Conservation (phyloP, 2,329 filamentous ascomycete genomes). For the Paracoccidioides brasiliensis region DNA sequence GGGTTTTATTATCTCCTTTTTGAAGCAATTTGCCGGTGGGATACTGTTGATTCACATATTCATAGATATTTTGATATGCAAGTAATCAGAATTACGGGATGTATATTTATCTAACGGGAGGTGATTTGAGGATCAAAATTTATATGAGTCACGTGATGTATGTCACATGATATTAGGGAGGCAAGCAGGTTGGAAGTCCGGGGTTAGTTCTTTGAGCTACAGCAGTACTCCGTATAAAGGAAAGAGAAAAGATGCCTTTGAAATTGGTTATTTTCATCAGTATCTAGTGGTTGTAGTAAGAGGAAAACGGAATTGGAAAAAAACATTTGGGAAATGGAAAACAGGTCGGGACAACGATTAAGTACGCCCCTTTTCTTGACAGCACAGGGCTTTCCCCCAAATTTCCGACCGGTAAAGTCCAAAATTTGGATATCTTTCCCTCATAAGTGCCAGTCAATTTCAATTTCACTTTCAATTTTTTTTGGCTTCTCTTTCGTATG, state of each 20-base stretch:
- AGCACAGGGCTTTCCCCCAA: conserved; percentile 98
- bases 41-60: too few relatives aligned
- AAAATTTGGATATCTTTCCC: conserved; percentile 85
- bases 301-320: background rate
- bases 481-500: background rate
- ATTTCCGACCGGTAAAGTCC: conserved; percentile 23
- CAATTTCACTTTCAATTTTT: conserved; percentile 29
- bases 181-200: too few relatives aligned
- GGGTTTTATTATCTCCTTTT: background rate
- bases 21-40: background rate
- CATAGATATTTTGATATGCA: background rate
- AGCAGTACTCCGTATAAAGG: too few relatives aligned
- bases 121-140: too few relatives aligned
- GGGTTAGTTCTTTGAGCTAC: too few relatives aligned
- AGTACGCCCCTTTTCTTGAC: conserved; percentile 64
- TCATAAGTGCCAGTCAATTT: conserved; percentile 74
- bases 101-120: too few relatives aligned
- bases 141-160: too few relatives aligned
- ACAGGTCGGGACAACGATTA: conserved; percentile 55
- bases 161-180: too few relatives aligned
- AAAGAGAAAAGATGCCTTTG: too few relatives aligned
- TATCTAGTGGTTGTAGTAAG: background rate
- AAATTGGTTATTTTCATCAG: too few relatives aligned
- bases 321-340: background rate
- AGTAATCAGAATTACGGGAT: background rate